These are phyloP conservation scores for Apiospora marii DNA, from an alignment of 2,329 filamentous ascomycete species.

Conservation along the genomic window DNA sequence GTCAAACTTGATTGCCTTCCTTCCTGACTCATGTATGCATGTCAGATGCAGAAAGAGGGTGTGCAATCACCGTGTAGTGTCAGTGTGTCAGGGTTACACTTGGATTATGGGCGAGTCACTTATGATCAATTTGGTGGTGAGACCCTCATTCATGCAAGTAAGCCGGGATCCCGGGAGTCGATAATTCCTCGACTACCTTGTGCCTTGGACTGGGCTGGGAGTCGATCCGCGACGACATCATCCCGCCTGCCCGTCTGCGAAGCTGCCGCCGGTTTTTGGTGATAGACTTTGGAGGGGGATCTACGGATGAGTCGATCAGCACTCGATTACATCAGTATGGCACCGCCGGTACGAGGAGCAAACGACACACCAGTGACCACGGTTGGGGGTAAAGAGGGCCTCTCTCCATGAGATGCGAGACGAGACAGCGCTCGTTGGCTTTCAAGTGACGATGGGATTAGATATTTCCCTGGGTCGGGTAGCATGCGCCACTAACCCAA, in stretches of 20 bases:
- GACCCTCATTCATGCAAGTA: slow-evolving; percentile 9
- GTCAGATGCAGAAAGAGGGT: slow-evolving; percentile 18
- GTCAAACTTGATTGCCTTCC: slow-evolving; percentile 6
- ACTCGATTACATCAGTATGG: slow-evolving; percentile 11
- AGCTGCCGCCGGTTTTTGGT: background rate
- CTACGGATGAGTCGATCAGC: background rate
- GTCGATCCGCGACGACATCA: slow-evolving; percentile 11
- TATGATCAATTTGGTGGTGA: slow-evolving; percentile 13
- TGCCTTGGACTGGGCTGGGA: background rate
- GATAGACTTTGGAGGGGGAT: background rate
- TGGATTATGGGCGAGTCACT: slow-evolving; percentile 17
- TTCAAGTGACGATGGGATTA: slow-evolving; percentile 4
- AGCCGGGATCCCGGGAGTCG: slow-evolving; percentile 14
- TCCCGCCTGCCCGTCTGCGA: background rate
- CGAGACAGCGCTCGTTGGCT: background rate
- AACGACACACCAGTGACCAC: background rate
- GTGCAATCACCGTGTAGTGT: slow-evolving; percentile 10
- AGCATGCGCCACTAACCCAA: background rate
- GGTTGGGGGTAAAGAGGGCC: background rate
- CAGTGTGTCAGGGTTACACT: slow-evolving; percentile 20
- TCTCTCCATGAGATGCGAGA: background rate
- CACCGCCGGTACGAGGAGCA: background rate
- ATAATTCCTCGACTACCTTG: background rate
- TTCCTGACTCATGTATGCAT: slow-evolving; percentile 17
- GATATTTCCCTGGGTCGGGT: background rate